These are phyloP conservation scores for Fusarium hainanense DNA, from an alignment of 2,329 filamentous ascomycete genomes.

Conservation along the genomic window DNA sequence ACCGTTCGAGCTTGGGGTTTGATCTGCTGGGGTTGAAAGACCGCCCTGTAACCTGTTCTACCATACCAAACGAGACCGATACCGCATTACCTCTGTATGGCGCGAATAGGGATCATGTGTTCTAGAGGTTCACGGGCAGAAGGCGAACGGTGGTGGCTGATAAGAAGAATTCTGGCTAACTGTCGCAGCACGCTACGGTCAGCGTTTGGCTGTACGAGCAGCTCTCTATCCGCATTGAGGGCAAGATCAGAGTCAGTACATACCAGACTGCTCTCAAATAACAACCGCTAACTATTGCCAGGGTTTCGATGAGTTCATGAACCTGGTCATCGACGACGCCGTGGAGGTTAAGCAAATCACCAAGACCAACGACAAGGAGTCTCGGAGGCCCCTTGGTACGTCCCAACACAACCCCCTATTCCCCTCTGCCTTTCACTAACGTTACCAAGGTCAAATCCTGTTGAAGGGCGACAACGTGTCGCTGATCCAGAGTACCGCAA, in stretches of 20 bases:
- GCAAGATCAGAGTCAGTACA: slow-evolving; percentile 86
- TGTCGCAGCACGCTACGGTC: slow-evolving; percentile 77
- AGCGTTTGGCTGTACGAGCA: slow-evolving; percentile 99
- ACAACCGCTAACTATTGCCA: slow-evolving; percentile 51
- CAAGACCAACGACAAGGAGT: slow-evolving; percentile 81
- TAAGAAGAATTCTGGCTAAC: slow-evolving; percentile 35
- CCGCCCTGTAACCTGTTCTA: neutral
- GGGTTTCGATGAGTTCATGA: slow-evolving; percentile 99
- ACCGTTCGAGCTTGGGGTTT: neutral
- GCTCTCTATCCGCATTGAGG: slow-evolving; percentile 91
- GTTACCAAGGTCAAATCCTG: slow-evolving; percentile 77
- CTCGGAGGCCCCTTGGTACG: slow-evolving; percentile 81
- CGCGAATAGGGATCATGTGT: neutral
- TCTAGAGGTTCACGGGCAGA: neutral
- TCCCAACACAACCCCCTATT: neutral
- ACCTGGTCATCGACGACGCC: slow-evolving; percentile 94
- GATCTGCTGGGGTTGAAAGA: neutral
- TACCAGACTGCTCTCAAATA: neutral
- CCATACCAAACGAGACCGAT: neutral
- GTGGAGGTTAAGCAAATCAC: slow-evolving; percentile 89
- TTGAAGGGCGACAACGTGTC: slow-evolving; percentile 91
- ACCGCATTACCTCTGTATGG: neutral
- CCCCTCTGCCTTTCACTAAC: slow-evolving; percentile 2
- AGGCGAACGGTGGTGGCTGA: neutral
- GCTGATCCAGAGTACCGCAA: slow-evolving; percentile 72